Conservation (phyloP, 2,329 filamentous ascomycete genomes). For the Colletotrichum sp. region DNA sequence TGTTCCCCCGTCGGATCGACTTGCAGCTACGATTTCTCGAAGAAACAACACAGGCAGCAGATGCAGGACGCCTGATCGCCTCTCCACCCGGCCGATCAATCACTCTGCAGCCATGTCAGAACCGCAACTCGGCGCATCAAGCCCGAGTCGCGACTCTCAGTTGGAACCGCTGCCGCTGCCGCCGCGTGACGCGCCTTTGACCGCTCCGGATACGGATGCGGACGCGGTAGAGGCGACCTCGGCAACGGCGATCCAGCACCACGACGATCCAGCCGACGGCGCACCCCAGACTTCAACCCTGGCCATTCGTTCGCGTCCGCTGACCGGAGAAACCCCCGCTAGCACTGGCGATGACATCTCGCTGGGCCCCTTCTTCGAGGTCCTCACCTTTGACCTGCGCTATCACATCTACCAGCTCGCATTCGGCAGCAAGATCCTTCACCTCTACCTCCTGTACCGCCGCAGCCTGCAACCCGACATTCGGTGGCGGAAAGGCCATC, state of each 20-base stretch:
- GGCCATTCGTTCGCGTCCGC: background rate
- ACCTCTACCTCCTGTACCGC: slow-evolving; percentile 19
- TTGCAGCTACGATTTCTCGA: background rate
- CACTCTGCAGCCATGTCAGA: slow-evolving; percentile 1
- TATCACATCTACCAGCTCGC: slow-evolving; percentile 21
- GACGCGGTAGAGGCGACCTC: slow-evolving; percentile 7
- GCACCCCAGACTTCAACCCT: background rate
- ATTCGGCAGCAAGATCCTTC: slow-evolving; percentile 13
- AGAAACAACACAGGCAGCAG: background rate
- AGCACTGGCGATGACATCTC: background rate
- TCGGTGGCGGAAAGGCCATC: slow-evolving; percentile 20
- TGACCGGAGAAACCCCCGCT: background rate
- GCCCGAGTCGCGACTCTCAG: background rate
- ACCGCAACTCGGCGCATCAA: background rate
- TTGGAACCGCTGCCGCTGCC: background rate
- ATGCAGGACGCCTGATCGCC: background rate
- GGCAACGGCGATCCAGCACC: background rate
- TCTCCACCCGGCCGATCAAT: background rate
- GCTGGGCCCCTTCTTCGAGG: slow-evolving; percentile 14
- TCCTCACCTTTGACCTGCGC: slow-evolving; percentile 16
- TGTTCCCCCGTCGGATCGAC: background rate
- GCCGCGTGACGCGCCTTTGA: slow-evolving; percentile 9
- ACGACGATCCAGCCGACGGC: background rate
- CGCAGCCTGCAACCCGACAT: slow-evolving; percentile 15
- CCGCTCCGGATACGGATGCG: slow-evolving; percentile 13